These are phyloP conservation scores for Dionaea muscipula DNA, from an alignment of 179 eudicot genomes.

Conservation along the genomic window DNA sequence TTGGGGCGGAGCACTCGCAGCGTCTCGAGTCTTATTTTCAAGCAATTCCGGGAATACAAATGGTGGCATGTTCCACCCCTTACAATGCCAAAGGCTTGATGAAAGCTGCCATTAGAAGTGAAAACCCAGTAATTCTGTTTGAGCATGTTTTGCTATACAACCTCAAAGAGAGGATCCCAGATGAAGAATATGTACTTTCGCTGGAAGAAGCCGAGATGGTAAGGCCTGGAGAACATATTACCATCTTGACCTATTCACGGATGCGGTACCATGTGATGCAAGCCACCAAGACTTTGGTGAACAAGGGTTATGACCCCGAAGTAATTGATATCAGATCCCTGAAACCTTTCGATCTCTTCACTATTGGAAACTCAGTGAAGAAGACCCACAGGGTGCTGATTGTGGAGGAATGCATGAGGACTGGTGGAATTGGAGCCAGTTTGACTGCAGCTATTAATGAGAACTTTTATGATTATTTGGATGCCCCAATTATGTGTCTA, in stretches of 20 bases:
- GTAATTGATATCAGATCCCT: slow-evolving; percentile 85
- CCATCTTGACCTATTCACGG: slow-evolving; percentile 78
- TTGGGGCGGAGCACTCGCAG: slow-evolving; percentile 91
- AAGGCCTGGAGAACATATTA: slow-evolving; percentile 76
- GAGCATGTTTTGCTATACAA: slow-evolving; percentile 89
- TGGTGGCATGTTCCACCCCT: slow-evolving; percentile 95
- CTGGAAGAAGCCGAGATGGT: slow-evolving; percentile 97
- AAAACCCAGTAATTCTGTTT: slow-evolving; percentile 81
- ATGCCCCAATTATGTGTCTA: slow-evolving; percentile 69
- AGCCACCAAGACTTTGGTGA: slow-evolving; percentile 76
- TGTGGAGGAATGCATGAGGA: slow-evolving; percentile 94
- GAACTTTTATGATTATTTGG: slow-evolving; percentile 83
- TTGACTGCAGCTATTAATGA: slow-evolving; percentile 87
- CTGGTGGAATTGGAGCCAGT: slow-evolving; percentile 93
- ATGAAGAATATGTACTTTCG: slow-evolving; percentile 65
- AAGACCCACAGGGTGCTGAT: slow-evolving; percentile 86
- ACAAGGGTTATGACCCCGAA: slow-evolving; percentile 92
- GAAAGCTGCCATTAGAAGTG: slow-evolving; percentile 93
- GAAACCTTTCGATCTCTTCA: slow-evolving; percentile 76
- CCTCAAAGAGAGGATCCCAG: slow-evolving; percentile 78
- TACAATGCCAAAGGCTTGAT: slow-evolving; percentile 89
- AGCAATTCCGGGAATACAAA: slow-evolving; percentile 86
- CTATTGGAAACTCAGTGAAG: slow-evolving; percentile 82
- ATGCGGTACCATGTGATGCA: slow-evolving; percentile 96
- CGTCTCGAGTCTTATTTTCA: slow-evolving; percentile 87